Evolutionary conservation across 2,329 filamentous ascomycete genomes (phyloP), one percentile per base, ranked within the genome.

Genomic region (Ascochyta koolunga): DNA sequence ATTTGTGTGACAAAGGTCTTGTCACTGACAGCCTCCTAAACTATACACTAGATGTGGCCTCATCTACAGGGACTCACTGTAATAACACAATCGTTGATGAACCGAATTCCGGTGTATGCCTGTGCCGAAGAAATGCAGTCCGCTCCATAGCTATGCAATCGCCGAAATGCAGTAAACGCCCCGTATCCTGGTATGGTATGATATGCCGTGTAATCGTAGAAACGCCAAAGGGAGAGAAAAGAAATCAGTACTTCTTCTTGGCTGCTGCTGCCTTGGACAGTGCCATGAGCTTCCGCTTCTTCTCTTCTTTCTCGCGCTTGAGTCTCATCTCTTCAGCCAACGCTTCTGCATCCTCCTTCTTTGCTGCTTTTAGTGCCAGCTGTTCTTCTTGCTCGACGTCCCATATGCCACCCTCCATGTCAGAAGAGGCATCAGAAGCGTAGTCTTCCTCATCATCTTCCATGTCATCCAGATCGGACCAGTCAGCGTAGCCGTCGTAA

Each of bases 331-430:
- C 88, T 36, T 89, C 81, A 2, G 79, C 80, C 62, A 89, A 77
- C 54, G 89, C 86, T 61, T 84, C 78, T 16, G 83, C 78, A 64
- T 93, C 90, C 69, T 93, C 90, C 40, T 82, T 81, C 38, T 83
- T 83, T 21, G 89, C 90, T 49, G 82, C 79, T 25, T 78, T 74
- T 55, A 87, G 82, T 2, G 89, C 88, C 43, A 77, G 69, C 40
- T 80, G 77, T 70, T 93, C 90, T 71, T 93, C 90, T 31, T 82
- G 78, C 56, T 91, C 88, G 46, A 93, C 84, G 62, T 92, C 89
- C 56, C 87, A 87, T 32, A 88, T 71, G 29, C 88, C 89, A 2
- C 88, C 90, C 71, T 92, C 89, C 88, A 92, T 92, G 64, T 91
- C 89, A 5, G 88, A 90, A 5, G 87, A 89, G 5, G 71, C 85